Percentiles rank a stretch among this genome's conserved stretches.
Evolutionary conservation across 108 stramenopile species (phyloP).

Genomic region (Skeletonema menzelii): DNA sequence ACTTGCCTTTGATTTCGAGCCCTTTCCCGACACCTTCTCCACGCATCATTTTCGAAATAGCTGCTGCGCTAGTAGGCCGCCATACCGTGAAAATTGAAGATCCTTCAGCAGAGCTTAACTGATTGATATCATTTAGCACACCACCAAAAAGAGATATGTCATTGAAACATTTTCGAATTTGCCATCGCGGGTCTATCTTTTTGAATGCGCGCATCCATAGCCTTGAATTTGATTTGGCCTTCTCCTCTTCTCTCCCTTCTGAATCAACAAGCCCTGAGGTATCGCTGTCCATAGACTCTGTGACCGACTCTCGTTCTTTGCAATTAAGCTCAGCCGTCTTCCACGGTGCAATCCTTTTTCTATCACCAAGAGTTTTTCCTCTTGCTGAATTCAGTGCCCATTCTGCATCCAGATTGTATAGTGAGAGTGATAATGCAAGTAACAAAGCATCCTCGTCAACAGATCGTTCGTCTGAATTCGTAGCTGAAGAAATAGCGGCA

Average conservation of each 20-base stretch:
- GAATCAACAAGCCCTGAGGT: background rate
- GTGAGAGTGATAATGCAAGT: constrained; percentile 14
- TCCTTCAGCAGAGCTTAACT: background rate
- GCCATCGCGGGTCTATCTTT: constrained; percentile 54
- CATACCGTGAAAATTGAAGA: constrained; percentile 65
- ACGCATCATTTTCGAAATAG: constrained; percentile 67
- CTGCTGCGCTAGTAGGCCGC: constrained; percentile 62
- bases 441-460: constrained; percentile 7
- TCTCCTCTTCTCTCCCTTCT: background rate
- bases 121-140: background rate
- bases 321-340: background rate
- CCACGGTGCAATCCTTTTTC: constrained; percentile 5
- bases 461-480: background rate
- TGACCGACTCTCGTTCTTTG: constrained; percentile 1
- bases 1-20: constrained; percentile 77
- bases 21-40: constrained; percentile 70
- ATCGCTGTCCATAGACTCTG: background rate
- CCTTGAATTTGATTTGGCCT: background rate
- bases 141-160: constrained; percentile 29
- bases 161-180: constrained; percentile 55
- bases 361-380: constrained; percentile 11
- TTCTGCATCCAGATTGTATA: constrained; percentile 19
- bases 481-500: constrained; percentile 1
- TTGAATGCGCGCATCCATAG: constrained; percentile 34
- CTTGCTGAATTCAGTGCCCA: constrained; percentile 18